Evolutionary conservation across 257 asterid genomes (phyloP), one percentile per base, ranked within the genome.

Genomic region (Solanum ossicruentum): DNA sequence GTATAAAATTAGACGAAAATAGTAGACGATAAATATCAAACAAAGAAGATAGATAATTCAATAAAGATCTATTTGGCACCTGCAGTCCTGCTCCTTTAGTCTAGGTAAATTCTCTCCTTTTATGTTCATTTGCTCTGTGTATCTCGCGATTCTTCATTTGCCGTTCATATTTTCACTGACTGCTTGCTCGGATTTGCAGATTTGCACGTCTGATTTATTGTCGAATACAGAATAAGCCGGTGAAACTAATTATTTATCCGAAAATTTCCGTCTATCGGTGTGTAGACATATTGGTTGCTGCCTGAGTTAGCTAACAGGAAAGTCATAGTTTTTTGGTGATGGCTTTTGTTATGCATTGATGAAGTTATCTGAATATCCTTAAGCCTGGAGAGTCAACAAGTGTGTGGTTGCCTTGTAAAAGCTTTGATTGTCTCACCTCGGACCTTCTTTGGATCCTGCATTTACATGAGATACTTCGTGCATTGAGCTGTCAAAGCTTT

Each of bases 251-350:
- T 72, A 70, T 60, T 51, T 73, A 36, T 58, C 66, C 61, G 63
- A 55, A 69, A 84, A 52, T 52, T 16, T 18, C 36, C 23, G 26
- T 32, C 16, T 72, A 58, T 78, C 73, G 49, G 23, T 56, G 73
- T 45, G 81, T 73, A 15, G 47, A 66, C 66, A 69, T 28, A 83
- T 80, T 51, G 80, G 21, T 58, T 32, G 26, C 49, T 65, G 2
- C 51, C 5, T 65, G 72, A 54, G 61, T 49, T 69, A 55, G 82
- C 72, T 87, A 41, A 72, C 85, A 80, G 65, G 84, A 85, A 82
- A 88, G 93, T 87, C 93, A 84, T 82, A 86, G 86, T 80, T 88
- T 88, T 26, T 88, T 89, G 41, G 63, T 63, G 86, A 89, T 89
- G 92, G 86, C 92, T 90, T 88, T 49, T 75, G 81, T 75, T 49